These are phyloP conservation scores for Takashimella koratensis DNA, from an alignment of 1,284 basidiomycete genomes.

Conservation along the genomic window DNA sequence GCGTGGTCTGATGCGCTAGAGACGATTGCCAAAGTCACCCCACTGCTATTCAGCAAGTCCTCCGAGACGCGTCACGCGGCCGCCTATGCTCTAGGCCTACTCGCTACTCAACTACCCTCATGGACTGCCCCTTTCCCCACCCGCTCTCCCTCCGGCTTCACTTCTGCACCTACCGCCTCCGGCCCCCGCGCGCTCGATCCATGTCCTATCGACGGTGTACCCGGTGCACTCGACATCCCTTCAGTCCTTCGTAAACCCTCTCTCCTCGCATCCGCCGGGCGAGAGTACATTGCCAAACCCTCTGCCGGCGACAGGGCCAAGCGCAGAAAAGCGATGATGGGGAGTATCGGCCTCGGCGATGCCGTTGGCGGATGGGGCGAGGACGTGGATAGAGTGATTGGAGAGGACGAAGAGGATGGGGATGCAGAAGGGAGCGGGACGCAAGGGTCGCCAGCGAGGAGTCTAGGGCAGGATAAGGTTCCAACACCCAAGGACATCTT, in stretches of 20 bases:
- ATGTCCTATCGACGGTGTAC: constrained; percentile 10
- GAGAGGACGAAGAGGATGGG: constrained; percentile 28
- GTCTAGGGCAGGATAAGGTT: neutral
- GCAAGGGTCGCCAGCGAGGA: neutral
- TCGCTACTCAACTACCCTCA: constrained; percentile 25
- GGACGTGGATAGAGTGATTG: constrained; percentile 42
- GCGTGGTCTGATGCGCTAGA: constrained; percentile 48
- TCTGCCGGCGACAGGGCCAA: constrained; percentile 36
- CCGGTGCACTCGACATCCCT: constrained; percentile 23
- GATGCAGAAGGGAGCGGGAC: constrained; percentile 19
- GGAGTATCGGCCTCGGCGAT: constrained; percentile 41
- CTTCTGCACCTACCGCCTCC: neutral
- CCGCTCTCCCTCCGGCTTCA: no score
- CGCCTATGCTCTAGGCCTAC: constrained; percentile 41
- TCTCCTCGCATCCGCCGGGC: constrained; percentile 43
- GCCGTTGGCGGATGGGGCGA: constrained; percentile 37
- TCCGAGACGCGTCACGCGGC: constrained; percentile 48
- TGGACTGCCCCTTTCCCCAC: constrained; percentile 5
- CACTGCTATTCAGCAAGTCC: constrained; percentile 40
- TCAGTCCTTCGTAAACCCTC: neutral
- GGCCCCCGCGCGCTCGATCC: constrained; percentile 1
- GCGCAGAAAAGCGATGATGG: constrained; percentile 45
- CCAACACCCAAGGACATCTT: constrained; percentile 37
- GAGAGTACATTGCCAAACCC: constrained; percentile 43
- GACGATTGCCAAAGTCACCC: constrained; percentile 43